Base-by-base conservation (phyloP, 164 flowering plant genomes). In the Magnolia officinalis region DNA sequence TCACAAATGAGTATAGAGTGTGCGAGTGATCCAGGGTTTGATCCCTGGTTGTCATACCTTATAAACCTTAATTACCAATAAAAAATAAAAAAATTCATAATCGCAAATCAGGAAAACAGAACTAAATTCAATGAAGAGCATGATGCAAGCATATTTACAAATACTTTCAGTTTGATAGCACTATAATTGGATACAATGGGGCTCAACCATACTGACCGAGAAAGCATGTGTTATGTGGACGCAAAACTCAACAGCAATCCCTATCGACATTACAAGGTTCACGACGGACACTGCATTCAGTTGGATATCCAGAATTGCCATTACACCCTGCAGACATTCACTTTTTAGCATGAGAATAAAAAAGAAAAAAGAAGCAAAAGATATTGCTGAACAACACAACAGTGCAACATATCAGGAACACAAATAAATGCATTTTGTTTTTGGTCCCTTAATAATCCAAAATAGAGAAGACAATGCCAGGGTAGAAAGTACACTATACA, bases 251-350 rank as follows among this genome's bases (percentile, higher is more conserved):
- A 96, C 98, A 63, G 91, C 92, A 72, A 94, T 96, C 64, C 99
- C 99, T 49, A 94, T 93, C 19, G 99, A 80, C 99, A 96, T 96
- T 11, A 96, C 86, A 64, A 96, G 97, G 81, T 96, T 96, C 63
- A 96, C 99, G 67, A 96, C 96, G 55, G 99, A 96, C 59, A 96
- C 81, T 45, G 99, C 99, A 86, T 96, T 96, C 79, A 96, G 86
- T 79, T 96, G 99, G 80, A 96, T 93, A 61, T 84, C 65, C 78
- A 96, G 76, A 81, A 96, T 83, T 16, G 99, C 98, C 99, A 96
- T 96, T 68, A 94, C 89, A 65, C 98, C 98, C 98, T 96, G 96
- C 85, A 84, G 21, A 78, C 23, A 74, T 76, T 69, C 58, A 79
- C 55, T 11, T 72, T 67, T 67, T 72, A 72, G 78, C 13, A 55